Evolutionary conservation across 2,329 filamentous ascomycete genomes (phyloP).

Genomic region (Boeremia lycopersici): DNA sequence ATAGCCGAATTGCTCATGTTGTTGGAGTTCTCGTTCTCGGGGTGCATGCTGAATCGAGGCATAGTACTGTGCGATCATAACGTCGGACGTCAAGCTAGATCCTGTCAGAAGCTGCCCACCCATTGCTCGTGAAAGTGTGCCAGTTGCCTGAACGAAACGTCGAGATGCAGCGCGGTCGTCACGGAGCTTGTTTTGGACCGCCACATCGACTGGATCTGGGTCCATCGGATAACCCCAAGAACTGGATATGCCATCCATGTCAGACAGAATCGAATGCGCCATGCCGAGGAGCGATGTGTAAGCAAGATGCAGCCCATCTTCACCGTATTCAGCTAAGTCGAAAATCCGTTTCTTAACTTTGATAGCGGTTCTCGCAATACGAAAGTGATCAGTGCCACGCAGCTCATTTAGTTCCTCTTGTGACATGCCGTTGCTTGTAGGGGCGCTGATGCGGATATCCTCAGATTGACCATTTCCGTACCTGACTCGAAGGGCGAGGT

Average conservation of each 20-base stretch:
- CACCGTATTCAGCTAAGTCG: constrained; percentile 48
- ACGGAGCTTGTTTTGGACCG: constrained; percentile 62
- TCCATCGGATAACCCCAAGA: constrained; percentile 66
- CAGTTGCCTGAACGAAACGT: constrained; percentile 67
- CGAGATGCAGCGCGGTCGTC: constrained; percentile 61
- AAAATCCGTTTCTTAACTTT: constrained; percentile 63
- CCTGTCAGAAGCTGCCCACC: constrained; percentile 58
- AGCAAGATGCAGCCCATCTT: constrained; percentile 50
- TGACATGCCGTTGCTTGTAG: constrained; percentile 36
- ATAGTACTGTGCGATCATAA: constrained; percentile 53
- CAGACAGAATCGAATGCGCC: constrained; percentile 54
- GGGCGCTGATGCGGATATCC: constrained; percentile 58
- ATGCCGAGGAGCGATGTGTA: constrained; percentile 49
- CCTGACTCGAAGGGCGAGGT: constrained; percentile 61
- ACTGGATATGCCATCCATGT: constrained; percentile 63
- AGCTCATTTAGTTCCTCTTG: constrained; percentile 54
- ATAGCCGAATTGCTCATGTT: constrained; percentile 63
- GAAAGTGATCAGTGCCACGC: constrained; percentile 60
- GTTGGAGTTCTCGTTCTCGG: constrained; percentile 40
- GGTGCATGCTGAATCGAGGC: constrained; percentile 55
- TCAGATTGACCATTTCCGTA: constrained; percentile 66
- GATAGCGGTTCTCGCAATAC: constrained; percentile 61
- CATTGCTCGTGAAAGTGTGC: constrained; percentile 62
- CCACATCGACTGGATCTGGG: constrained; percentile 58
- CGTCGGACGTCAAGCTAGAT: constrained; percentile 37